Evolutionary conservation across 768 basidiomycete genomes (phyloP), one percentile per base, ranked within the genome.

Genomic region (Arthromyces matolae): DNA sequence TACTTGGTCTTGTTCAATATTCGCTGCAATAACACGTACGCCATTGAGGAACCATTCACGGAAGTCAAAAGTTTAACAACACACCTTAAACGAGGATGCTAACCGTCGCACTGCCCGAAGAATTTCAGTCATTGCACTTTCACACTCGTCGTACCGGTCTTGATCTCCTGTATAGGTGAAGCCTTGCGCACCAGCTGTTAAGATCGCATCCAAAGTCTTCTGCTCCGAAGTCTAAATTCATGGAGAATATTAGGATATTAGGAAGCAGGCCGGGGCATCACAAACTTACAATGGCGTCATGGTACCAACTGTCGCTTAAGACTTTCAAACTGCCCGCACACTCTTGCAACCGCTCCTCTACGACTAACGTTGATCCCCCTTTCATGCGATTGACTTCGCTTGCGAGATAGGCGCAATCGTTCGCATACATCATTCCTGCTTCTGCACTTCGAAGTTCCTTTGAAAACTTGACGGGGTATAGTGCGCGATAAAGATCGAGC

Each of bases 401-500:
- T 24, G 72, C 73, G 22, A 94, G 73, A 61, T 85, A 89, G 18
- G 77, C 57, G 54, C 84, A 90, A 52, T 94, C 86, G 61, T 96
- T 96, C 14, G 89, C 83, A 61, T 86, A 86, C 40, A 80, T 79
- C 77, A 95, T 83, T 1, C 77, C 71, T 22, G 72, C 65, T 16
- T 79, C 79, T 8, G 83, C 69, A 0, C 75, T 68, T 29, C 72
- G 60, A 24, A 88, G 64, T 36, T 72, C 68, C 29, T 69, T 56
- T 0, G 70, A 64, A 50, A 80, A 81, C 27, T 73, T 73, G 29
- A 87, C 73, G 10, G 90, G 90, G 60, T 88, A 82, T 20, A 96
- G 62, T 1, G 89, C 89, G 35, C 86, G 78, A 66, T 83, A 88
- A 8, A 96, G 68, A 45, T 94, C 92, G 45, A 95, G 71, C 2